Evolutionary conservation across 139 green algal species (phyloP), one percentile per base, ranked within the genome.

Genomic region (Chlamydomonas sphaeroides): DNA sequence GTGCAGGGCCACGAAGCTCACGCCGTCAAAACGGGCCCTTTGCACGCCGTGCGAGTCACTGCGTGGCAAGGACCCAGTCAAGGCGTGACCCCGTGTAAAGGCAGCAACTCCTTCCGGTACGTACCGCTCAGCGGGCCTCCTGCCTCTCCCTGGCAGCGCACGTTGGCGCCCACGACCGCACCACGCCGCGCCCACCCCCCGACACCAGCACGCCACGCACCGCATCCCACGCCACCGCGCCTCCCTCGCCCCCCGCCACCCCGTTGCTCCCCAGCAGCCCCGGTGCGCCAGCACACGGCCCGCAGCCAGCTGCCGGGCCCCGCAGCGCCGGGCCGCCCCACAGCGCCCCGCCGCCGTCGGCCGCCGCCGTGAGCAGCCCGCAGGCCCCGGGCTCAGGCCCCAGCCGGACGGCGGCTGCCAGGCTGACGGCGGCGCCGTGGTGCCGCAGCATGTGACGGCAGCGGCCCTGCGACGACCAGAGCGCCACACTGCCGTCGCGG

Each of bases 161-260:
- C 36, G 72, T n/a, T n/a, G 74, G 56, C 32, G 59, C 61, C 75
- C 75, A 82, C 0, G 75, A 42, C 5, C 45, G 62, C 62, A 82
- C 75, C 33, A 82, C 75, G n/a, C 75, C 75, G 26, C 62, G 20
- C n/a, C 73, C 75, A 26, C 65, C 75, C 1, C 75, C 75, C 0
- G 26, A 5, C 7, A 82, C 26, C 32, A 82, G 26, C 45, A 82
- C 75, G 32, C 75, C 62, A 10, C 75, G 23, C 20, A 32, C 45
- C 26, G 75, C 62, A 20, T 82, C 75, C 75, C 61, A 72, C 33
- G 75, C 75, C 25, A 33, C 62, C 1, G 39, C 32, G n/a, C 56
- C 25, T n/a, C 25, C 15, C 32, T 15, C 36, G 32, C 38, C 26
- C 38, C 36, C 26, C 32, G 26, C 59, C 6, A 21, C 61, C 61